A percentile compares a stretch with the other conserved stretches of the same genome.
phyloP scores from a whole-genome alignment of 805 yeast genomes.

The Candida corydali region DNA sequence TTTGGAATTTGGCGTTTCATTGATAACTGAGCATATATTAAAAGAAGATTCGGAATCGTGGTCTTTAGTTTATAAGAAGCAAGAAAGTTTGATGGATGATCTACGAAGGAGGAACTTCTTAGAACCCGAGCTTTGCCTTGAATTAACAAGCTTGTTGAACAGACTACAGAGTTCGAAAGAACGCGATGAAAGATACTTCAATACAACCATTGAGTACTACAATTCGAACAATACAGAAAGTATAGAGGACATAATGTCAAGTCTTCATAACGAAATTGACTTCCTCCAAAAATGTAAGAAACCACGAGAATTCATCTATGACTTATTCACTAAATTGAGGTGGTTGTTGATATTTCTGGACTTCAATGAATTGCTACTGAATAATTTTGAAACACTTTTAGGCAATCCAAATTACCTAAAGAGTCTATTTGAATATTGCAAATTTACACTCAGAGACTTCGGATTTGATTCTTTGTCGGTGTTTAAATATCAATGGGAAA shows the following conservation, averaged over 20 bases:
- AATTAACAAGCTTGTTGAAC: conserved; percentile 14
- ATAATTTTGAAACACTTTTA: conserved; percentile 18
- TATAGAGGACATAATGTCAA: too few relatives aligned
- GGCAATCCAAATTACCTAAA: conserved; percentile 11
- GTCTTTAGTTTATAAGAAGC: conserved; percentile 11
- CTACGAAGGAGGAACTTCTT: background rate
- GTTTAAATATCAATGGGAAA: conserved; percentile 25
- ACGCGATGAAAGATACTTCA: conserved; percentile 9
- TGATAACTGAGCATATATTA: conserved; percentile 5
- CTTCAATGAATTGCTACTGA: conserved; percentile 16
- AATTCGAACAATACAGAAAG: too few relatives aligned
- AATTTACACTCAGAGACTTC: conserved; percentile 14
- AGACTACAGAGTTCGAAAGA: conserved; percentile 10
- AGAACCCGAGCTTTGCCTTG: conserved; percentile 5
- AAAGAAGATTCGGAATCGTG: conserved; percentile 3
- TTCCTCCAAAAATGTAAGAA: conserved; percentile 19
- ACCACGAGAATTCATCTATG: too few relatives aligned
- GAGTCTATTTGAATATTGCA: conserved; percentile 18
- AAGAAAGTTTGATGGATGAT: conserved; percentile 10
- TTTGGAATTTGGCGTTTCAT: conserved; percentile 18
- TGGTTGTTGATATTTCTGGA: conserved; percentile 30
- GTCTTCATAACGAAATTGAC: conserved; percentile 16
- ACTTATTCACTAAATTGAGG: conserved; percentile 17
- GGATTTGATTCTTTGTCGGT: conserved; percentile 17
- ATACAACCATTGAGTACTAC: too few relatives aligned